These are phyloP conservation scores for Pleurozium schreberi DNA, from an alignment of 225 moss, liverwort and hornwort genomes.

Conservation along the genomic window DNA sequence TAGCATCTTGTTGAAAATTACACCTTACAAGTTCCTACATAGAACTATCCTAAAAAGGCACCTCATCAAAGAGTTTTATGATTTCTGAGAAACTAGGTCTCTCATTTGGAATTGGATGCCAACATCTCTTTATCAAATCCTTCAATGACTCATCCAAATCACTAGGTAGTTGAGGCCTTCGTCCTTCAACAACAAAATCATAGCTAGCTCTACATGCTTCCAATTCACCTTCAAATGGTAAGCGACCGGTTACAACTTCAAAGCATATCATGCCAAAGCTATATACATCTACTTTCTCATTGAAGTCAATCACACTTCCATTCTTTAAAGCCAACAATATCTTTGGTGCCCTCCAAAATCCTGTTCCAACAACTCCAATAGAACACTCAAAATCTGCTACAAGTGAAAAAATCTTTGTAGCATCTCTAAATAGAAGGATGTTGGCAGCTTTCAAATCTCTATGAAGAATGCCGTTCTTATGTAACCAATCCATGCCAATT, in stretches of 20 bases:
- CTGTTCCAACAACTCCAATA: neutral
- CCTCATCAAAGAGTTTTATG: too few relatives aligned
- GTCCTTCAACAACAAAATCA: neutral
- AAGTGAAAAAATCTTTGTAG: too few relatives aligned
- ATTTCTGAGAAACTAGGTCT: too few relatives aligned
- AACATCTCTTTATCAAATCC: neutral
- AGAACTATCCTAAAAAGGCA: too few relatives aligned
- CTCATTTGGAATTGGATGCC: too few relatives aligned
- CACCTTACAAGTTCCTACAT: too few relatives aligned
- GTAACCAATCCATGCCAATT: accelerated
- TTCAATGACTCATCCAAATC: neutral
- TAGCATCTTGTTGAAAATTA: too few relatives aligned
- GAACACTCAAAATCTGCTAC: too few relatives aligned
- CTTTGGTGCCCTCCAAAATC: neutral
- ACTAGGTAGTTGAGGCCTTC: neutral
- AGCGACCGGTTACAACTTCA: neutral
- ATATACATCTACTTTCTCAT: neutral
- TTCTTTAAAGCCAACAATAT: neutral
- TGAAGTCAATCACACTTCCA: neutral
- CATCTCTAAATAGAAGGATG: too few relatives aligned
- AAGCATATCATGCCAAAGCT: neutral
- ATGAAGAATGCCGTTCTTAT: accelerated
- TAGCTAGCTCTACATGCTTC: neutral
- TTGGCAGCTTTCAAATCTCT: neutral
- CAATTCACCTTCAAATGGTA: neutral